Base-by-base conservation (phyloP, 306 rosid species). In the Malus sieversii region DNA sequence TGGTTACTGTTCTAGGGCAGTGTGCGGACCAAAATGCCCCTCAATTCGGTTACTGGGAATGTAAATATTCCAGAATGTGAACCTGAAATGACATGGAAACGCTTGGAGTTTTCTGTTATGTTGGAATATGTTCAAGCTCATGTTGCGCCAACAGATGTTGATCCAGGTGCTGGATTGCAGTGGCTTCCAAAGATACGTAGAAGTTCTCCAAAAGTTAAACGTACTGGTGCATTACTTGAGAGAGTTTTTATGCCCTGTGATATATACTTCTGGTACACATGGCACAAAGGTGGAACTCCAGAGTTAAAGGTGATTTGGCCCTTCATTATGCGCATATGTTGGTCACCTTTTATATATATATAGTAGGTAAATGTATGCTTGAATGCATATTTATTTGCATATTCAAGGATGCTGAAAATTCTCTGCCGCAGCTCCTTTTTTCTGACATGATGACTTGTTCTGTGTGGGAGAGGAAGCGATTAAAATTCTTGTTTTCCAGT, bases 101-200 rank as follows among this genome's bases (percentile, higher is more conserved):
- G 86, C 74, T 89, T 62, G 96, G 99, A 96, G 80, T 85, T 79
- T 71, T 92, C 99, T 61, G 99, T 92, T 74, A 92, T 96, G 99
- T 81, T 96, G 87, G 96, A 92, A 88, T 89, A 92, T 42, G 99
- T 96, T 60, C 98, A 96, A 83, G 99, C 99, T 81, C 99, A 96
- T 88, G 99, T 96, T 75, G 99, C 99, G 22, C 99, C 99, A 57
- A 96, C 99, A 55, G 99, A 96, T 88, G 97, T 96, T 87, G 99
- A 96, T 86, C 99, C 93, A 32, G 99, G 99, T 68, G 99, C 99
- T 81, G 99, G 99, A 72, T 78, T 96, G 84, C 99, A 96, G 85
- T 96, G 99, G 99, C 99, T 96, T 80, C 99, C 98, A 2, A 87
- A 89, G 87, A 90, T 96, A 85, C 90, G 83, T 64, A 86, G 88